Base-by-base conservation (phyloP, 371 early-diverging fungal species). In the Mucor piriformis region DNA sequence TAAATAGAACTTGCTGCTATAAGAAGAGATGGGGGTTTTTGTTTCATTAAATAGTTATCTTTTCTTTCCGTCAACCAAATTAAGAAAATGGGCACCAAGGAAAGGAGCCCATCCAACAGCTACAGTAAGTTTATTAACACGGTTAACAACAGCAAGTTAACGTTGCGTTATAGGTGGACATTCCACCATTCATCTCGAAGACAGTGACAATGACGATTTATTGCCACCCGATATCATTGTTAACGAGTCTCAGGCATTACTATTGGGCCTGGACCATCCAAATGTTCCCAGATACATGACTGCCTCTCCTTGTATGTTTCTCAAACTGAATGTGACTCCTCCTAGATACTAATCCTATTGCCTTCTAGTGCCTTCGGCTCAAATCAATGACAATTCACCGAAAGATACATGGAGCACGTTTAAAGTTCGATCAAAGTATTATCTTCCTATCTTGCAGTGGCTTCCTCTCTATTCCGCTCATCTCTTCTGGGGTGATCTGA, bases 401-500 rank as follows among this genome's bases (percentile, higher is more conserved):
- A 74, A 69, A 50, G 77, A 75, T 50, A 51, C 33, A 18, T 74
- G 77, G 80, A 64, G 62, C 5, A 42, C 57, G 2, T 57, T 80
- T 29, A 83, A 74, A 65, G 75, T 83, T 6, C 80, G 94, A n/a
- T 63, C 91, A 23, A 88, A 85, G 48, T 95, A 95, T 76, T 96
- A 95, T 70, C 85, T 96, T 29, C 96, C 96, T 6, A 86, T 93
- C 16, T 70, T 93, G 29, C 83, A 89, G 25, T 96, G 96, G 96
- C 72, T 95, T 10, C 95, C 95, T 0, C 67, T 70, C 18, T 96
- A 95, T 76, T 76, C 75, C 48, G 48, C 69, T 35, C 63, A 74
- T 5, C 63, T 80, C 8, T 64, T 79, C 58, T 61, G 73, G 67
- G 66, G 79, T 21, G 96, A 96, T 71, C 60, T 92, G 15, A 72